Evolutionary conservation across 441 rosid species (phyloP), one percentile per base, ranked within the genome.

Genomic region (Gossypium schwendimanii): DNA sequence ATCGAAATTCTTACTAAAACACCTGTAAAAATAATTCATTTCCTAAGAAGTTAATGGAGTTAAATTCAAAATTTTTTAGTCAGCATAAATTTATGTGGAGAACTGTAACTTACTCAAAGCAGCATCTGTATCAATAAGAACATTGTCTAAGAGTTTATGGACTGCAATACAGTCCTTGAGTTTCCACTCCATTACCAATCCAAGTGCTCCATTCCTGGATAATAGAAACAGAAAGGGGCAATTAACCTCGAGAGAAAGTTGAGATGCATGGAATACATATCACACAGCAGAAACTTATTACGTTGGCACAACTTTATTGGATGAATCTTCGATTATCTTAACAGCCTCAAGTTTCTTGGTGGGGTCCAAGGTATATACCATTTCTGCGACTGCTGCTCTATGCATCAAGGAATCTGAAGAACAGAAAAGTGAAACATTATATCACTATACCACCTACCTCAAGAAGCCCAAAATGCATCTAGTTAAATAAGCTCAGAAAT

Each of bases 341-440:
- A 89, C 69, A 74, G 98, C 98, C 77, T 89, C 96, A 3, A 83
- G 64, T 83, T 89, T 88, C 83, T 84, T 87, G 83, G 77, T 80
- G 47, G 94, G 88, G 78, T 91, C 96, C 78, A 96, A 83, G 67
- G 87, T 78, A 79, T 58, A 77, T 23, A 92, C 67, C 97, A 93
- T 92, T 83, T 96, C 99, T 15, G 99, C 97, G 70, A 82, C 97
- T 50, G 98, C 98, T 62, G 88, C 94, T 81, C 97, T 96, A 84
- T 96, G 99, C 94, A 87, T 87, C 88, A 96, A 88, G 50, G 97
- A 93, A 83, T 82, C 99, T 96, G 89, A 77, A 61, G 69, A 33
- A 76, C 58, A 74, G 0, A 61, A 61, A 47, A 61, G 45, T 45
- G 44, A 70, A 31, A 52, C 24, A 59, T 60, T 39, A 31, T 31